Evolutionary conservation across 768 basidiomycete species (phyloP).

Genomic region (Phylloporus sp.): DNA sequence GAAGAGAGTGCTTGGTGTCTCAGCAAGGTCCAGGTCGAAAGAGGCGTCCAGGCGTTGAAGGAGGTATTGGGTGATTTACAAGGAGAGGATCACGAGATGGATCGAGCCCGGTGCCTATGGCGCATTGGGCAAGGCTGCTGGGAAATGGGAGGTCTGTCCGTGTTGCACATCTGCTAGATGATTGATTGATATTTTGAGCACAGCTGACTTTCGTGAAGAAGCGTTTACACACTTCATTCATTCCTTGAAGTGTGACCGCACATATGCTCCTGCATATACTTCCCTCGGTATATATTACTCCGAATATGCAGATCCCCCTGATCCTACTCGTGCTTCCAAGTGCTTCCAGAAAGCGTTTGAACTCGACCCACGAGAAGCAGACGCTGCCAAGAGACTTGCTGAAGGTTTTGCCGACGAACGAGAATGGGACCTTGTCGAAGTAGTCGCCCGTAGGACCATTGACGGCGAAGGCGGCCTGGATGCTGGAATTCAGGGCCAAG

Average conservation of each 20-base stretch:
- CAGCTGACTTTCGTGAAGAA: conserved; percentile 50
- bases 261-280: conserved; percentile 89
- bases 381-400: conserved; percentile 79
- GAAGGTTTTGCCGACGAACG: conserved; percentile 87
- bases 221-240: conserved; percentile 77
- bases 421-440: conserved; percentile 95
- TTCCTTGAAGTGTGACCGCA: conserved; percentile 66
- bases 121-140: conserved; percentile 74
- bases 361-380: conserved; percentile 82
- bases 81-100: conserved; percentile 45
- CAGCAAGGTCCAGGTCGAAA: conserved; percentile 45
- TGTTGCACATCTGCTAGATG: background rate
- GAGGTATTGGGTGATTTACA: conserved; percentile 41
- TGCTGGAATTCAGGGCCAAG: conserved; percentile 46
- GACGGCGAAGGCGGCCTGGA: conserved; percentile 85
- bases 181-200: conserved; percentile 1
- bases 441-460: conserved; percentile 88
- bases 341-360: conserved; percentile 99
- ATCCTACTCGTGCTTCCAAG: conserved; percentile 81
- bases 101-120: conserved; percentile 80
- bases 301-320: conserved; percentile 63
- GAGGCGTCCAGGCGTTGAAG: conserved; percentile 45
- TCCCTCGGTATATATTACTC: conserved; percentile 89
- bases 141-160: conserved; percentile 59
- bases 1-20: conserved; percentile 88